Base-by-base conservation (phyloP, 208 protist genomes). In the Porcisia deanei region DNA sequence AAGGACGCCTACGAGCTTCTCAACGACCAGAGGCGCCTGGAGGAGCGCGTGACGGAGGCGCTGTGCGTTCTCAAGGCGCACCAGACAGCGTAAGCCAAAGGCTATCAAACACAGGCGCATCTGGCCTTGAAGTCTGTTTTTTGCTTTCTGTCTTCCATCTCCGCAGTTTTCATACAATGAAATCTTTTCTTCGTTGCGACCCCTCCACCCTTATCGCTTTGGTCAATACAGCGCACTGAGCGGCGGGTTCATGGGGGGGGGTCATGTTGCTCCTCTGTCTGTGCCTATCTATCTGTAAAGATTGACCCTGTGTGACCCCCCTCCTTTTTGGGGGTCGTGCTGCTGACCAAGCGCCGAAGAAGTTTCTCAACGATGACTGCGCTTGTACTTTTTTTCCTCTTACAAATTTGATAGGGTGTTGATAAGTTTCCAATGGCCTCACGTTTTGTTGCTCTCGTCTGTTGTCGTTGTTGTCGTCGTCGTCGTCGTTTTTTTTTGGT, bases 31-130 rank as follows among this genome's bases (percentile, higher is more conserved):
- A 88, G 85, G 73, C 53, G 88, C 22, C 81, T 97, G 3, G 74
- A 88, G 71, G 88, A 93, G 53, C 87, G 88, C 74, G 89, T 95
- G 57, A 91, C 83, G 14, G 93, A 97, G 87, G 93, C 90, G 14
- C 83, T 92, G 5, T 91, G 87, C 73, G 91, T 95, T 30, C 83
- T 94, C 52, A 89, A 93, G 83, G 83, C 83, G 2, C 88, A 94
- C 71, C 82, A 90, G 30, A 70, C 80, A 5, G 73, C 77, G 10
- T 81, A 78, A 80, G 25, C 9, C 3, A 43, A n/a, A 43, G 25
- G 20, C 34, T 12, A 22, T 22, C 59, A 64, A 37, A n/a, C 20
- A 10, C 18, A 18, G 61, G 39, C 16, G 39, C 25, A 18, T 16
- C 61, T 25, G 39, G 7, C 3, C 0, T 45, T n/a, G 25, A 49